Evolutionary conservation across 257 asterid species (phyloP).

Genomic region (Parsonsia alboflavescens): DNA sequence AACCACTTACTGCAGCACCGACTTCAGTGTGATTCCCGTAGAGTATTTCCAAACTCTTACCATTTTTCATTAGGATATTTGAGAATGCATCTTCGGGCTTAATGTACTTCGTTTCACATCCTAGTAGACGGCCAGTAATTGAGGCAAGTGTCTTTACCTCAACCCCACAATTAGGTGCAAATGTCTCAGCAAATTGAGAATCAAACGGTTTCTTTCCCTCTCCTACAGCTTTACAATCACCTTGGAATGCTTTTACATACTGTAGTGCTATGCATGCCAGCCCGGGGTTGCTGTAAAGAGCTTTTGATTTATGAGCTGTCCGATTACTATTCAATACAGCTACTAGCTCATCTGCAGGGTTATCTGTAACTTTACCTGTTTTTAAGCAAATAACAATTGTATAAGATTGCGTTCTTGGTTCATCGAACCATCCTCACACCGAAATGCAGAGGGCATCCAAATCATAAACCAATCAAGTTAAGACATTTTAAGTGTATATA

Average conservation of each 20-base stretch:
- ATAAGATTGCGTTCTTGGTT: conserved; percentile 1
- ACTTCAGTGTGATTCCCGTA: conserved; percentile 74
- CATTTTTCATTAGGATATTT: conserved; percentile 47
- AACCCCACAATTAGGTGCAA: conserved; percentile 79
- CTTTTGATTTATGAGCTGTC: conserved; percentile 56
- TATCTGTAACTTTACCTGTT: conserved; percentile 69
- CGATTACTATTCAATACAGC: conserved; percentile 51
- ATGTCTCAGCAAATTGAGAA: conserved; percentile 54
- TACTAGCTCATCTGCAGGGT: conserved; percentile 80
- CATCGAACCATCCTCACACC: neutral
- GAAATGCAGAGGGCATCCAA: neutral
- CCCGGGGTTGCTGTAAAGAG: conserved; percentile 76
- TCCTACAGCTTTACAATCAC: conserved; percentile 72
- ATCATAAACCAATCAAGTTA: neutral
- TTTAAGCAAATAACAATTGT: conserved; percentile 13
- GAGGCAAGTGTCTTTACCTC: conserved; percentile 47
- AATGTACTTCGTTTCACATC: conserved; percentile 65
- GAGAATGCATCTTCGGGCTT: conserved; percentile 61
- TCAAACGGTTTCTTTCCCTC: conserved; percentile 73
- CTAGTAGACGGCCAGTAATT: conserved; percentile 82
- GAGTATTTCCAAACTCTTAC: conserved; percentile 54
- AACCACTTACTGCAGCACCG: conserved; percentile 86
- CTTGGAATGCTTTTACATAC: conserved; percentile 78
- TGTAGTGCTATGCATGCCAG: conserved; percentile 89
- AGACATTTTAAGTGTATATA: neutral